Evolutionary conservation across 257 asterid species (phyloP).

Genomic region (Nicotiana paniculata): DNA sequence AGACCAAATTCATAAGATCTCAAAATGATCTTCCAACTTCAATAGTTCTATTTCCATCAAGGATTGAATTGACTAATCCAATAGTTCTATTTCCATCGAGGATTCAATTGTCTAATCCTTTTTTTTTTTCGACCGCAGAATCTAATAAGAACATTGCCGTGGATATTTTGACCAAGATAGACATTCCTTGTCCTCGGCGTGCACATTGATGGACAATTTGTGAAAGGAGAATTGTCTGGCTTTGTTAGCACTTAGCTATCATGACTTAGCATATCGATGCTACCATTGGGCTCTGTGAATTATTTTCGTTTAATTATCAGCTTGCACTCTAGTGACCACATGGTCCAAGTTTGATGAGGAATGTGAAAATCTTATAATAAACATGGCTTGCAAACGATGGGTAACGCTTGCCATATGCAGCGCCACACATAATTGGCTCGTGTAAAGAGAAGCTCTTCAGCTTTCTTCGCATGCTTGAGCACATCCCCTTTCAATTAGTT

Average conservation of each 20-base stretch:
- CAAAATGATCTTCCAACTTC: too few relatives aligned
- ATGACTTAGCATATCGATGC: neutral
- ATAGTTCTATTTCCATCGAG: too few relatives aligned
- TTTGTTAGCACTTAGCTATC: neutral
- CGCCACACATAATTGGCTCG: too few relatives aligned
- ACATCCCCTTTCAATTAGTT: too few relatives aligned
- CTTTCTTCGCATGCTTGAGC: too few relatives aligned
- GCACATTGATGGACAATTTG: neutral
- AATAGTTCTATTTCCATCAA: too few relatives aligned
- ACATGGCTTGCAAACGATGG: too few relatives aligned
- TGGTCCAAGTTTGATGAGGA: neutral
- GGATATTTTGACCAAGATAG: neutral
- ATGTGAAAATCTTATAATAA: neutral
- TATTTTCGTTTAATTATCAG: neutral
- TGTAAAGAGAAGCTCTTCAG: too few relatives aligned
- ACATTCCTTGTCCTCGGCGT: neutral
- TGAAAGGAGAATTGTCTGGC: neutral
- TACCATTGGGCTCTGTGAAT: neutral
- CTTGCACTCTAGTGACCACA: neutral
- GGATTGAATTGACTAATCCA: too few relatives aligned
- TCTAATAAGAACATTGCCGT: neutral
- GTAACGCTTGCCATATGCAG: too few relatives aligned
- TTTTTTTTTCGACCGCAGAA: neutral
- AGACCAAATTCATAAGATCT: too few relatives aligned
- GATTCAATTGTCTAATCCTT: too few relatives aligned